phyloP scores from a whole-genome alignment of 352 stramenopile species.

The Phytophthora tentaculata region DNA sequence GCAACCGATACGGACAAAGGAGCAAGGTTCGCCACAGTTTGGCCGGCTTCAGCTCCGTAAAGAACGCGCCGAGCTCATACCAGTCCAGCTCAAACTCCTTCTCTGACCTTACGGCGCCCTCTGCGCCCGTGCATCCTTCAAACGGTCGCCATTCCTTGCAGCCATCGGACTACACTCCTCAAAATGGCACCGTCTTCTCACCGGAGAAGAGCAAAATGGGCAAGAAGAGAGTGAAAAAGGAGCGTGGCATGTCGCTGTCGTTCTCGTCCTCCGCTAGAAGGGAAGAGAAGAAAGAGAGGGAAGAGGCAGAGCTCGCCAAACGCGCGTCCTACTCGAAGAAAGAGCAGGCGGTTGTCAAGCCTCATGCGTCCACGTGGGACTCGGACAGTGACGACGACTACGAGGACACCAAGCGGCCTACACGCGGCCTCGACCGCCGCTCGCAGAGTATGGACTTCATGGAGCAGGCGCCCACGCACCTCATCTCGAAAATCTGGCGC shows the following conservation, averaged over 20 bases:
- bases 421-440: conserved; percentile 60
- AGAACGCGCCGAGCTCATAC: conserved; percentile 27
- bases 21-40: conserved; percentile 31
- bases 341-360: conserved; percentile 56
- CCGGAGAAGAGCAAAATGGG: conserved; percentile 26
- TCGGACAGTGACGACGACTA: conserved; percentile 80
- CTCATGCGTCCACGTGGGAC: conserved; percentile 58
- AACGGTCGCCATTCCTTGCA: not conserved
- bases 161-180: conserved; percentile 3
- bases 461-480: conserved; percentile 71
- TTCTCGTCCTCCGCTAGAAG: conserved; percentile 49
- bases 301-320: conserved; percentile 14
- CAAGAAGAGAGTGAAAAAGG: conserved; percentile 47
- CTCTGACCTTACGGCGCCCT: conserved; percentile 13
- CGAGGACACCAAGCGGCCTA: conserved; percentile 64
- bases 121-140: conserved; percentile 2
- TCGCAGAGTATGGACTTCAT: conserved; percentile 85
- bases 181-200: conserved; percentile 21
- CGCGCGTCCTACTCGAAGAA: conserved; percentile 46
- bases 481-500: conserved; percentile 84
- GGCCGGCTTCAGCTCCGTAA: conserved; percentile 25
- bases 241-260: conserved; percentile 49
- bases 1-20: conserved; percentile 15
- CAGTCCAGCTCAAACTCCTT: conserved; percentile 31
- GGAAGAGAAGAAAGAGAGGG: conserved; percentile 37